phyloP scores from a whole-genome alignment of 805 yeast species.

The Cyberlindnera petersonii region DNA sequence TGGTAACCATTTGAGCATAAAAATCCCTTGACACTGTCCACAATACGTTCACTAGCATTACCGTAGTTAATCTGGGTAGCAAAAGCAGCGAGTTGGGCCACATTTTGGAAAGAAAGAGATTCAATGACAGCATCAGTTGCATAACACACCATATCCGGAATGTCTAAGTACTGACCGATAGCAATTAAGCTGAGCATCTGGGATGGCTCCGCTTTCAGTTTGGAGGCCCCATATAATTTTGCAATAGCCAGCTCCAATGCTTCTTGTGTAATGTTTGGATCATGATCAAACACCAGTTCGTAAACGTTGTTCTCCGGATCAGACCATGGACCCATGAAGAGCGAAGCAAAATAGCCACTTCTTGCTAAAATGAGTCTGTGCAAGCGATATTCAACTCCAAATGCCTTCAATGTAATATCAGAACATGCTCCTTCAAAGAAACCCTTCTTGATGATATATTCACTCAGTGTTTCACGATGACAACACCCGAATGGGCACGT shows the following conservation, averaged over 20 bases:
- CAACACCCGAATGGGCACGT: conserved; percentile 31
- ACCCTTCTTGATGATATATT: conserved; percentile 36
- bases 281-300: conserved; percentile 37
- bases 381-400: conserved; percentile 40
- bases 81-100: conserved; percentile 37
- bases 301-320: conserved; percentile 23
- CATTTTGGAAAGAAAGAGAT: conserved; percentile 33
- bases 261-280: conserved; percentile 37
- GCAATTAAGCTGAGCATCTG: conserved; percentile 44
- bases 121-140: conserved; percentile 39
- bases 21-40: conserved; percentile 44
- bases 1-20: conserved; percentile 49
- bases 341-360: conserved; percentile 43
- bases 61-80: conserved; percentile 45
- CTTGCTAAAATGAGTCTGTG: conserved; percentile 44
- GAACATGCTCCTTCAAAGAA: conserved; percentile 43
- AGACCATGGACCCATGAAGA: conserved; percentile 44
- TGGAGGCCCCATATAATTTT: conserved; percentile 42
- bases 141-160: conserved; percentile 41
- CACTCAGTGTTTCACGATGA: conserved; percentile 21
- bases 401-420: conserved; percentile 46
- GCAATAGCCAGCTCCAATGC: conserved; percentile 48
- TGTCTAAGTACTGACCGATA: conserved; percentile 45
- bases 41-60: conserved; percentile 39
- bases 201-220: conserved; percentile 30